Base-by-base conservation (phyloP, 1,284 basidiomycete genomes). In the Ganoderma sp. region DNA sequence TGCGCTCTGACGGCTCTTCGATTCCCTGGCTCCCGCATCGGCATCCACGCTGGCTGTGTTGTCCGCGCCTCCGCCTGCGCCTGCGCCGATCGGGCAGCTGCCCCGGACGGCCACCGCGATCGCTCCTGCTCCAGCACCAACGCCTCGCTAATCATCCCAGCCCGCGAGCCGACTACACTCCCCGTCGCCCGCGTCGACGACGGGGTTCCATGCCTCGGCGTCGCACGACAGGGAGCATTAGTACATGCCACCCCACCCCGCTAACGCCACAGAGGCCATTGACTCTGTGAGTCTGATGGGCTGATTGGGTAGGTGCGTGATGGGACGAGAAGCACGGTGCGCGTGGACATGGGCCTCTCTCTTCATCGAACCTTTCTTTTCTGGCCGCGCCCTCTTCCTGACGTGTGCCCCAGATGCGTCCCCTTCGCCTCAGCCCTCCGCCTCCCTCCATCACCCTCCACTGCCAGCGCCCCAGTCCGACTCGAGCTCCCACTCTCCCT, bases 261-360 rank as follows among this genome's bases (percentile, higher is more conserved):
- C 68, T 73, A 73, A 70, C 71, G 69, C 71, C 71, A 68, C 71
- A 69, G 66, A 65, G 67, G 37, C 61, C 71, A 67, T 68, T 61
- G 66, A 65, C 70, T 67, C 66, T 69, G 68, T 61, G 71, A 67
- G 69, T 71, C 66, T 73, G 71, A 73, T 73, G 69, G 71, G 69
- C 64, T 73, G 69, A 73, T 73, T 73, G 67, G 71, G 69, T 70
- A 71, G 59, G 61, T 67, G 57, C 34, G 65, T 74, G 73, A 73
- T 74, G 71, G 72, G 64, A 66, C 70, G 67, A 73, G 73, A 73
- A 71, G 70, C 69, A 52, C 66, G 61, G 66, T 66, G 65, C 69
- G 72, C 73, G 67, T 75, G 73, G 66, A 65, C 73, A 62, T 65
- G 63, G 43, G 62, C 71, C 37, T 71, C 69, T 19, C 67, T 41